Conservation (phyloP, 768 basidiomycete species). For the Leccinum disarticulatum region DNA sequence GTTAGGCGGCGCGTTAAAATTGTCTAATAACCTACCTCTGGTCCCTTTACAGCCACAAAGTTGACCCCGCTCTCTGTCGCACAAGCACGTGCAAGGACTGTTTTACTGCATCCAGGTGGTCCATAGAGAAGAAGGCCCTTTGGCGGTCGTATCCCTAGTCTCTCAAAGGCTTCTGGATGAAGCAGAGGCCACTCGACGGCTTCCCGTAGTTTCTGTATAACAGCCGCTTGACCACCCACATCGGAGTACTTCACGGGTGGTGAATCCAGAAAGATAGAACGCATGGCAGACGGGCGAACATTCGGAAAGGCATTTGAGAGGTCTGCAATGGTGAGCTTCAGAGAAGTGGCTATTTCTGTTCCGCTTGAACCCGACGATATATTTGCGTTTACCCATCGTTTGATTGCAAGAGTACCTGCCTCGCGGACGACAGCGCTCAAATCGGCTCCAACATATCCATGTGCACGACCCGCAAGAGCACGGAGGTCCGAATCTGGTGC, state of each 20-base stretch:
- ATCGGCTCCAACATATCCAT: conserved; percentile 98
- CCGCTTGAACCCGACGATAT: conserved; percentile 6
- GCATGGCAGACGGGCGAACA: conserved; percentile 91
- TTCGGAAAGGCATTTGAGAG: conserved; percentile 68
- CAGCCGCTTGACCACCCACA: conserved; percentile 81
- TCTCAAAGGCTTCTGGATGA: conserved; percentile 81
- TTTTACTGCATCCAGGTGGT: conserved; percentile 97
- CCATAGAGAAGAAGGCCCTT: conserved; percentile 92
- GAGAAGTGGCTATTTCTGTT: conserved; percentile 15
- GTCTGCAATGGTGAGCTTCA: conserved; percentile 58
- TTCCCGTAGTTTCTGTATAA: conserved; percentile 86
- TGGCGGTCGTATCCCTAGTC: conserved; percentile 86
- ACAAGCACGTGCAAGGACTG: conserved; percentile 86
- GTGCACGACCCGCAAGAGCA: conserved; percentile 71
- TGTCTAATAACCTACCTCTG: conserved; percentile 63
- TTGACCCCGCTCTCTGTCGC: conserved; percentile 94
- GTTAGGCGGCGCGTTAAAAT: background rate
- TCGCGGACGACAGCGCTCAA: conserved; percentile 89
- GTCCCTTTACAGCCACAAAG: conserved; percentile 96
- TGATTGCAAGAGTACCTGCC: conserved; percentile 90
- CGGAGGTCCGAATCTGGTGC: conserved; percentile 62
- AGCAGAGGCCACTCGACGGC: conserved; percentile 94
- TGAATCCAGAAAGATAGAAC: conserved; percentile 87
- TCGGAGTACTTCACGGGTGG: conserved; percentile 82
- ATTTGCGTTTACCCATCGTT: conserved; percentile 59